Evolutionary conservation across 371 early-diverging fungal genomes (phyloP).

Genomic region (Zychaea mexicana): DNA sequence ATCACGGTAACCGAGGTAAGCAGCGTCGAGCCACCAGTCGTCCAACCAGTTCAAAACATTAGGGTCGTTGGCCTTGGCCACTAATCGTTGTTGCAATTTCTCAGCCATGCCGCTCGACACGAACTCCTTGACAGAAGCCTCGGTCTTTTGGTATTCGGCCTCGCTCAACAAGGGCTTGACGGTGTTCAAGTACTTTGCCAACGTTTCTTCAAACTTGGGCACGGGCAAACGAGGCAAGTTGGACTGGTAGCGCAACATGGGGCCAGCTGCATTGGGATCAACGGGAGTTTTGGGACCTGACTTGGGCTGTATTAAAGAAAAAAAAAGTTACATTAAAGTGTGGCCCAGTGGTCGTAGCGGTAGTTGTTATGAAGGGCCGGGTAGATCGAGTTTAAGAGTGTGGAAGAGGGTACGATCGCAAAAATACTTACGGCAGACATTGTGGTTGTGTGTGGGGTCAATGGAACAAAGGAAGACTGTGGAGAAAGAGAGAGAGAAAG

Average conservation of each 20-base stretch:
- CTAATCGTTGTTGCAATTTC: constrained; percentile 81
- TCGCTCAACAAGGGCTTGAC: constrained; percentile 78
- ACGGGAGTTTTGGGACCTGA: constrained; percentile 48
- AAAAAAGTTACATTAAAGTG: too few relatives aligned
- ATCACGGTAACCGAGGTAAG: constrained; percentile 95
- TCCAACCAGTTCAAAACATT: constrained; percentile 86
- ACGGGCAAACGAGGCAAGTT: constrained; percentile 88
- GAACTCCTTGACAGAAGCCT: constrained; percentile 78
- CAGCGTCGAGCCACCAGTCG: constrained; percentile 94
- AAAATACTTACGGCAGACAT: neutral
- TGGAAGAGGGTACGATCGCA: neutral
- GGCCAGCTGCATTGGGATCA: constrained; percentile 52
- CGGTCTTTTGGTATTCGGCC: constrained; percentile 74
- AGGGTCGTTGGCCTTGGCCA: constrained; percentile 67
- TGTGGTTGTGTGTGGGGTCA: constrained; percentile 28
- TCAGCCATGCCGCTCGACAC: constrained; percentile 79
- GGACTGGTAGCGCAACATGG: constrained; percentile 68
- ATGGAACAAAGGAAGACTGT: constrained; percentile 76
- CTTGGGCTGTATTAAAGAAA: constrained; percentile 1
- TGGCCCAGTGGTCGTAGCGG: neutral
- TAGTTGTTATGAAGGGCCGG: too few relatives aligned
- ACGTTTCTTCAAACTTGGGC: constrained; percentile 82
- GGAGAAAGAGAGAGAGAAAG: constrained; percentile 78
- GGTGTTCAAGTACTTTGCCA: constrained; percentile 74
- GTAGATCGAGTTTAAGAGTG: too few relatives aligned